phyloP scores from a whole-genome alignment of 768 basidiomycete species.

The Boletus insuetus region DNA sequence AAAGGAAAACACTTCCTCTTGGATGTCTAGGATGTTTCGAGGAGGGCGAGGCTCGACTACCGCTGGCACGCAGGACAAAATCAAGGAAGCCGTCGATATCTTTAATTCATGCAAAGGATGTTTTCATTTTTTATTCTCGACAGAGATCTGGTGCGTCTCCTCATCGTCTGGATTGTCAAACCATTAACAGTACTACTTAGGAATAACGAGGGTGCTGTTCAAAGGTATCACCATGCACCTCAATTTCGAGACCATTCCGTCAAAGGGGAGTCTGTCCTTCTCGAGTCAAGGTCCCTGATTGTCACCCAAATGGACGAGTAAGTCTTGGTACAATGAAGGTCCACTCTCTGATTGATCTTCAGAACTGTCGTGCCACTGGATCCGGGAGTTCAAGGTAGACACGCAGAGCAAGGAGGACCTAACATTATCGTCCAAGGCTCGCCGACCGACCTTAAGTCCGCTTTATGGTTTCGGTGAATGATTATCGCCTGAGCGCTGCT shows the following conservation, averaged over 20 bases:
- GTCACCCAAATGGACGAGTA: not conserved
- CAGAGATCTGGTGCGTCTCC: not conserved
- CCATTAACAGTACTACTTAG: not conserved
- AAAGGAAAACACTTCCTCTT: not conserved
- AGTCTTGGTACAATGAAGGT: not conserved
- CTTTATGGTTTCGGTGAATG: not conserved
- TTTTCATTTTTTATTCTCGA: slow-evolving; percentile 1
- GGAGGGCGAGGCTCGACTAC: not conserved
- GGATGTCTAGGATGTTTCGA: not conserved
- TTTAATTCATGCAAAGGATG: not conserved
- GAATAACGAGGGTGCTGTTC: not conserved
- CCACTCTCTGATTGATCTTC: not conserved
- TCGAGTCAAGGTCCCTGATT: not conserved
- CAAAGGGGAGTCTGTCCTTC: not conserved
- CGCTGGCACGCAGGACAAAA: not conserved
- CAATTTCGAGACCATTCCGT: not conserved
- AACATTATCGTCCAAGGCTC: no score
- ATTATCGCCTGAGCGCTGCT: not conserved
- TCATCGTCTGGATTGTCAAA: not conserved
- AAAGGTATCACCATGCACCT: not conserved
- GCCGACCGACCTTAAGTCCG: no score
- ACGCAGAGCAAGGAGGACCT: no score
- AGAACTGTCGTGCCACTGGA: not conserved
- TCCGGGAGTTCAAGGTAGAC: no score
- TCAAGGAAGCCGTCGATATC: not conserved